These are phyloP conservation scores for Sordariomycetes sp. DNA, from an alignment of 2,329 filamentous ascomycete genomes.

Conservation along the genomic window DNA sequence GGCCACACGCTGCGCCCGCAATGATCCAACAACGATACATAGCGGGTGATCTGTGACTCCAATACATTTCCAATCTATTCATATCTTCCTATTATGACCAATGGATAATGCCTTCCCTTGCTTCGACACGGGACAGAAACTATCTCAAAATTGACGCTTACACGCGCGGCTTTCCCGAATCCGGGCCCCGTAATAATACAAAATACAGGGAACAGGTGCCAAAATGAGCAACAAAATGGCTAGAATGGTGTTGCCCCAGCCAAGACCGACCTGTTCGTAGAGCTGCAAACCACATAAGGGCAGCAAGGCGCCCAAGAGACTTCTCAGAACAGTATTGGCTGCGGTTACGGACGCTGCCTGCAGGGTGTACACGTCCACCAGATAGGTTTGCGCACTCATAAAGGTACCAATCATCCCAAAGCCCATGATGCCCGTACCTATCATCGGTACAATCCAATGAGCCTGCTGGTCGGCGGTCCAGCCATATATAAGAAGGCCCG, in stretches of 20 bases:
- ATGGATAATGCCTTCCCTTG: too few relatives aligned
- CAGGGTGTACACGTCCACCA: slow-evolving; percentile 12
- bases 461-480: slow-evolving; percentile 1
- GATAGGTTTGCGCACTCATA: slow-evolving; percentile 35
- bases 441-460: slow-evolving; percentile 4
- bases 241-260: slow-evolving; percentile 32
- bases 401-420: slow-evolving; percentile 26
- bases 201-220: slow-evolving; percentile 19
- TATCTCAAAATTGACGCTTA: too few relatives aligned
- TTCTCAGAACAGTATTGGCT: slow-evolving; percentile 13
- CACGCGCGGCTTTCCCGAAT: background rate
- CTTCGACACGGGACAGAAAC: too few relatives aligned
- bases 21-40: too few relatives aligned
- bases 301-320: slow-evolving; percentile 24
- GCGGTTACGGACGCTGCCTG: slow-evolving; percentile 14
- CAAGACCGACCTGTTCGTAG: slow-evolving; percentile 25
- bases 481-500: slow-evolving; percentile 1
- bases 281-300: slow-evolving; percentile 26
- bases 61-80: too few relatives aligned
- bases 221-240: slow-evolving; percentile 24
- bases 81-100: too few relatives aligned
- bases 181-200: slow-evolving; percentile 15
- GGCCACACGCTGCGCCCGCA: too few relatives aligned
- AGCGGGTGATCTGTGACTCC: too few relatives aligned
- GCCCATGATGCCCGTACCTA: slow-evolving; percentile 32